Percentiles rank a stretch among this genome's conserved stretches.
phyloP scores from a whole-genome alignment of 1,284 basidiomycete species.

The Irpex rosettiformis region DNA sequence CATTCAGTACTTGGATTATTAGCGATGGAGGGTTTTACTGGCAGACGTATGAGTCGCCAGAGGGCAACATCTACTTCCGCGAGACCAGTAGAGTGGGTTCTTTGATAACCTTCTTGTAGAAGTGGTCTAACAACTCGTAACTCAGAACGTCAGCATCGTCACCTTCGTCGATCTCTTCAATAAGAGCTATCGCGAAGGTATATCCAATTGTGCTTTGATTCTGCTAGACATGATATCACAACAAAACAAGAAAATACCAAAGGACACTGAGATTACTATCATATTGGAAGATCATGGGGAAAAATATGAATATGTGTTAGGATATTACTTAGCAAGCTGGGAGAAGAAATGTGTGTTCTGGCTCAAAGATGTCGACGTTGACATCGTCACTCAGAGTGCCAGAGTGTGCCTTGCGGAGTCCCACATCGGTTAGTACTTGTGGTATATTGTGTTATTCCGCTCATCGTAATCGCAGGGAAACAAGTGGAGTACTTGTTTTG shows the following conservation, averaged over 20 bases:
- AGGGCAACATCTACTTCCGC: slow-evolving; percentile 8
- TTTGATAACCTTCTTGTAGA: background rate
- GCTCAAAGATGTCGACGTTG: slow-evolving; percentile 9
- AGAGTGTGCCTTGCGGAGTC: background rate
- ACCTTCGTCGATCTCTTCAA: background rate
- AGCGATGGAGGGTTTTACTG: background rate
- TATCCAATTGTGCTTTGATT: background rate
- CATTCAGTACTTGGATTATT: no score
- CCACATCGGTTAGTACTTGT: slow-evolving; percentile 8
- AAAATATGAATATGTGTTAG: slow-evolving; percentile 7
- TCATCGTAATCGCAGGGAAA: background rate
- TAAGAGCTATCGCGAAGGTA: background rate
- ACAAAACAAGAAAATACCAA: background rate
- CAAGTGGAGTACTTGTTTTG: slow-evolving; percentile 7
- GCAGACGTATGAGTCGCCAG: slow-evolving; percentile 2
- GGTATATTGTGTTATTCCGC: background rate
- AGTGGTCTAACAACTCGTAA: background rate
- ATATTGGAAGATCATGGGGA: slow-evolving; percentile 7
- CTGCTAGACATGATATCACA: background rate
- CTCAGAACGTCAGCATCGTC: background rate
- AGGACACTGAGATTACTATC: slow-evolving; percentile 8
- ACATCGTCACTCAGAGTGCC: background rate
- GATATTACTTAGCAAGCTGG: slow-evolving; percentile 10
- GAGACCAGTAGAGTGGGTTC: background rate
- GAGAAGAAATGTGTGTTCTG: slow-evolving; percentile 12